Base-by-base conservation (phyloP, 2,329 filamentous ascomycete species). In the Xylaria sp. region DNA sequence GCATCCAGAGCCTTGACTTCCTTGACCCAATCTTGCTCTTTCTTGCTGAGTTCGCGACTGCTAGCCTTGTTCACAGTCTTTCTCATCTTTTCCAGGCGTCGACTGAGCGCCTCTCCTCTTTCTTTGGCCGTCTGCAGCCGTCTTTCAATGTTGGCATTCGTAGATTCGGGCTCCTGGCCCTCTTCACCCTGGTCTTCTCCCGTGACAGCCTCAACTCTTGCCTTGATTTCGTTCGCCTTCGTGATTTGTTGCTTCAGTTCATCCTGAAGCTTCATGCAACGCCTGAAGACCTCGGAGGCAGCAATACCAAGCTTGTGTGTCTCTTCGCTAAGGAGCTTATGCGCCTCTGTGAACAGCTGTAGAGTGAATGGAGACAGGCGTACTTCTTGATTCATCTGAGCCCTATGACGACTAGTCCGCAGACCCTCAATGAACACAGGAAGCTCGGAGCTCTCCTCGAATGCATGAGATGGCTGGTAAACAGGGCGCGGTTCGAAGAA, bases 271-370 rank as follows among this genome's bases (percentile, higher is more conserved):
- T 84, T 79, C 65, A 88, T 82, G 62, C 88, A 90, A 57, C 86
- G 81, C 30, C 86, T 79, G 74, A 92, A 92, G 4, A 92, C 77
- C 67, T 91, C 88, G 1, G 88, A 83, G 0, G 87, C 89, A 1
- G 87, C 89, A 49, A 83, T 76, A 13, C 88, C 88, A 9, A 92
- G 79, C 9, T 79, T 79, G 65, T 88, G 80, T 0, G 88, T 91
- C 72, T 92, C 88, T 8, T 82, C 80, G 63, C 85, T 85, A 4
- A 92, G 78, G 4, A 89, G 77, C 69, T 88, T 85, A 71, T 93
- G 90, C 0, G 85, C 85, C 60, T 90, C 85, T 34, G 87, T 89
- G 65, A 93, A 83, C 44, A 91, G 79, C 64, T 86, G 82, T 16
- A 92, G 78, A 1, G 88, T 90, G 19, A 88, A 83, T 10, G 88